phyloP scores from a whole-genome alignment of 2,329 filamentous ascomycete species.

The Exserohilum rostratum region DNA sequence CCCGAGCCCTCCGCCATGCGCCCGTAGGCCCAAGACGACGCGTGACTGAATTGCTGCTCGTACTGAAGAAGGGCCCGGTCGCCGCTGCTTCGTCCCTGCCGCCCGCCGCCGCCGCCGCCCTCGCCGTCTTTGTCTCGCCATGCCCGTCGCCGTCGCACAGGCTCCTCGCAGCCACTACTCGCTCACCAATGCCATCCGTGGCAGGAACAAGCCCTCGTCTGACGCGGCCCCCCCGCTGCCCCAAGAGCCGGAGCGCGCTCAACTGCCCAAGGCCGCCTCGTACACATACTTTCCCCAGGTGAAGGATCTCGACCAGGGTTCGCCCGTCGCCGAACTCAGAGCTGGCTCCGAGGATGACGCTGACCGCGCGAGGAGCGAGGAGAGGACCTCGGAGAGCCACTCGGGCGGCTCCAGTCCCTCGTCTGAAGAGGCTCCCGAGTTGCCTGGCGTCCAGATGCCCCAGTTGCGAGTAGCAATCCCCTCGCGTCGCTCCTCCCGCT shows the following conservation, averaged over 20 bases:
- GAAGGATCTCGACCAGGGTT: conserved; percentile 44
- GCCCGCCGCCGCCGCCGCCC: too few relatives aligned
- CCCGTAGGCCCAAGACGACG: conserved; percentile 16
- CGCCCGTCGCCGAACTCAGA: conserved; percentile 36
- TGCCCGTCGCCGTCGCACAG: conserved; percentile 42
- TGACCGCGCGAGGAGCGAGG: conserved; percentile 33
- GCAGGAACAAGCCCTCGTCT: conserved; percentile 41
- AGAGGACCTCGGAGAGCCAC: conserved; percentile 47
- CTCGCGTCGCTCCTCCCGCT: conserved; percentile 46
- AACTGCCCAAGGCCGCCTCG: conserved; percentile 48
- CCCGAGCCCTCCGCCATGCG: conserved; percentile 27
- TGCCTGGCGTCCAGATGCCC: conserved; percentile 35
- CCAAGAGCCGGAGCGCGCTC: conserved; percentile 29
- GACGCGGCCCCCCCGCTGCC: conserved; percentile 36
- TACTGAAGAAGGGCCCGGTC: neutral
- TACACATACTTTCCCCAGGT: conserved; percentile 51
- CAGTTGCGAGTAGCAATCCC: conserved; percentile 38
- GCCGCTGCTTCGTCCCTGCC: neutral
- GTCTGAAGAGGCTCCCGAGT: conserved; percentile 44
- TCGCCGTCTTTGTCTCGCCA: conserved; percentile 22
- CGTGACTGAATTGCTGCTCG: neutral
- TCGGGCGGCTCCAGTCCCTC: conserved; percentile 55
- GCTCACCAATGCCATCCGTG: conserved; percentile 38
- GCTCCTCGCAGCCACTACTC: conserved; percentile 39
- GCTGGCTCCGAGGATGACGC: conserved; percentile 44